Evolutionary conservation across 1,284 basidiomycete genomes (phyloP).

Genomic region (Leccinum glutinopallens): DNA sequence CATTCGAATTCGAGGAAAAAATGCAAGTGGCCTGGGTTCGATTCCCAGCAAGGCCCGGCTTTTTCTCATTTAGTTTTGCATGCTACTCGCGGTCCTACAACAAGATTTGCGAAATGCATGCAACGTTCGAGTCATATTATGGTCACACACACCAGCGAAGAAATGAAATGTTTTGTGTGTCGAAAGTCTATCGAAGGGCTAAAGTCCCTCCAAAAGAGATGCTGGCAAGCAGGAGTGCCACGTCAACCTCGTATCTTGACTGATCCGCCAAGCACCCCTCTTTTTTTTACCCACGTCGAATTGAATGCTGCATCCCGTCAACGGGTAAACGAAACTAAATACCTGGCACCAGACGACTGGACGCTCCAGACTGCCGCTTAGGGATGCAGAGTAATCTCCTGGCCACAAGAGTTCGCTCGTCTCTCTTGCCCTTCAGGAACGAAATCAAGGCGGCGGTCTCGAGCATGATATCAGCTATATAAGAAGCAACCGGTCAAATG

Average conservation of each 20-base stretch:
- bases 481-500: neutral
- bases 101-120: neutral
- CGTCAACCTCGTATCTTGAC: neutral
- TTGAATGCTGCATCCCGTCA: neutral
- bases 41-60: constrained; percentile 40
- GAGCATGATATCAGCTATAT: neutral
- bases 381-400: neutral
- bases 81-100: neutral
- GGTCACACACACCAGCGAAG: neutral
- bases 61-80: neutral
- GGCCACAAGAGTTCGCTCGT: neutral
- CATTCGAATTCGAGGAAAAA: constrained; percentile 9
- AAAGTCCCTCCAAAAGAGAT: neutral
- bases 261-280: neutral
- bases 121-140: neutral
- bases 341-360: neutral
- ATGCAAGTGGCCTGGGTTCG: constrained; percentile 50
- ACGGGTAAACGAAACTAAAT: neutral
- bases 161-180: neutral
- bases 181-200: neutral
- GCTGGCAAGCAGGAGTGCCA: neutral
- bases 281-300: neutral
- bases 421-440: neutral
- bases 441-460: neutral
- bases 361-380: neutral